Conservation (phyloP, 768 basidiomycete genomes). For the Mycena vitilis region DNA sequence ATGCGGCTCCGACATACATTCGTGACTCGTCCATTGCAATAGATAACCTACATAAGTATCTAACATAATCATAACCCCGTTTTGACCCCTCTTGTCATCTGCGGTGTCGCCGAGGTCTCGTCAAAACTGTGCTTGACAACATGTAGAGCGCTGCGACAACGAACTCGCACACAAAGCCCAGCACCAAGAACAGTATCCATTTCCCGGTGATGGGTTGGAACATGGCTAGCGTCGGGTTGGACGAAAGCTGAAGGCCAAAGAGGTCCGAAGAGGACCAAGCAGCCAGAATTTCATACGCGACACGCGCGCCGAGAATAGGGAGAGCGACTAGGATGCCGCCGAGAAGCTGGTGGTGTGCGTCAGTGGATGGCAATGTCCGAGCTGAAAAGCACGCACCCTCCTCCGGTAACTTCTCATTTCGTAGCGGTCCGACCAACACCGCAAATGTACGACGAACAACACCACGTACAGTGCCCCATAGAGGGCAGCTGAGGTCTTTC, state of each 20-base stretch:
- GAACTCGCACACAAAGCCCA: conserved; percentile 73
- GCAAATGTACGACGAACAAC: conserved; percentile 53
- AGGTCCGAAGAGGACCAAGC: conserved; percentile 66
- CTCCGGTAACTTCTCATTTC: conserved; percentile 59
- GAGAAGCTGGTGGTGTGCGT: conserved; percentile 59
- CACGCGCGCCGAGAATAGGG: conserved; percentile 69
- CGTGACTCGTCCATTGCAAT: conserved; percentile 30
- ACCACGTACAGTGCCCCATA: conserved; percentile 56
- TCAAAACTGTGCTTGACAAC: conserved; percentile 54
- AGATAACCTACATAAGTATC: conserved; percentile 33
- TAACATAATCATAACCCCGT: conserved; percentile 31
- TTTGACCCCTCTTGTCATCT: conserved; percentile 1
- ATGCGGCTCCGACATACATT: conserved; percentile 70
- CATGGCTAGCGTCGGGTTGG: conserved; percentile 58
- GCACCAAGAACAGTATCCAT: conserved; percentile 68
- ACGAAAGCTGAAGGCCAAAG: conserved; percentile 50
- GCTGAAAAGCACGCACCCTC: conserved; percentile 47
- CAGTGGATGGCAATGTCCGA: not conserved
- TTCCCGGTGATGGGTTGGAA: conserved; percentile 69
- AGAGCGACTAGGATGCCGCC: conserved; percentile 64
- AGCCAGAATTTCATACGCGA: conserved; percentile 68
- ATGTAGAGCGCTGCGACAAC: conserved; percentile 60
- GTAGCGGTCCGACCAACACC: conserved; percentile 59
- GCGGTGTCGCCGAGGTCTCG: conserved; percentile 21
- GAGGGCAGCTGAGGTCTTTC: conserved; percentile 56